Conservation (phyloP, 805 yeast species). For the Nakazawaea peltata region DNA sequence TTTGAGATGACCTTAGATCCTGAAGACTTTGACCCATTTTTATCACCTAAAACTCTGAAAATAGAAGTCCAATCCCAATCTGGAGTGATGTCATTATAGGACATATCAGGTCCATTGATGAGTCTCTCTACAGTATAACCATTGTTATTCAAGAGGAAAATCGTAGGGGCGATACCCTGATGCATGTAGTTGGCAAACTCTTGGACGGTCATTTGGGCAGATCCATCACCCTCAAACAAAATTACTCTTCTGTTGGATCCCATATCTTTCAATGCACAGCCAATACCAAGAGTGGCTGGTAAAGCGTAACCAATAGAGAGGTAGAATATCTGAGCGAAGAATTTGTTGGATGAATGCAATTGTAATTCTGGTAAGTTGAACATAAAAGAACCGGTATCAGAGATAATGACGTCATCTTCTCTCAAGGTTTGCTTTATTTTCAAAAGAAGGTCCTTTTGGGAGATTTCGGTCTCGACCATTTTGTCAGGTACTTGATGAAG, state of each 20-base stretch:
- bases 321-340: constrained; percentile 65
- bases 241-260: constrained; percentile 45
- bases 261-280: constrained; percentile 60
- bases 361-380: constrained; percentile 65
- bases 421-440: constrained; percentile 33
- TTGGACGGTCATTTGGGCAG: constrained; percentile 91
- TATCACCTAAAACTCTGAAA: constrained; percentile 56
- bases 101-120: constrained; percentile 68
- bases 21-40: constrained; percentile 11
- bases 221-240: constrained; percentile 84
- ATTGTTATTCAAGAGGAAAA: constrained; percentile 71
- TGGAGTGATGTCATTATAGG: constrained; percentile 77
- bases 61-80: constrained; percentile 76
- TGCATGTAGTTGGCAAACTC: constrained; percentile 65
- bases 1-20: constrained; percentile 13
- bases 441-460: constrained; percentile 37
- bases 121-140: constrained; percentile 91
- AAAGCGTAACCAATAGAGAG: constrained; percentile 85
- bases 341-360: constrained; percentile 45
- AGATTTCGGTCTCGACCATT: constrained; percentile 27
- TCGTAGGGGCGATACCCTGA: constrained; percentile 52
- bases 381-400: constrained; percentile 80
- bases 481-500: constrained; percentile 14
- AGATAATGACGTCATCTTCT: constrained; percentile 64
- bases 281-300: constrained; percentile 80